A percentile compares a stretch with the other conserved stretches of the same genome.
Evolutionary conservation across 495 filamentous ascomycete species (phyloP).

Genomic region (Entonaema liquescens): DNA sequence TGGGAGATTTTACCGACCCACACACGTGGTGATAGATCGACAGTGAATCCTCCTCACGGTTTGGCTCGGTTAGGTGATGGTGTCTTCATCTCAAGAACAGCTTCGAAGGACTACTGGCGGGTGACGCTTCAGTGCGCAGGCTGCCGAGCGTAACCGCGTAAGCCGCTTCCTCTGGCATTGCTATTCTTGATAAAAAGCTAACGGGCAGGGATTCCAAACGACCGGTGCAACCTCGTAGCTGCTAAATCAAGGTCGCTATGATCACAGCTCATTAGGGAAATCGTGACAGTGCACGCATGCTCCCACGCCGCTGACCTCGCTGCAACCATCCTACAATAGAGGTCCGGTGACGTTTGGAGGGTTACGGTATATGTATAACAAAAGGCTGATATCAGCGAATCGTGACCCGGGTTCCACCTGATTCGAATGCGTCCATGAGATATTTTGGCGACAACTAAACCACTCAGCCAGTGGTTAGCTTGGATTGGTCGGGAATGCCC

Average conservation of each 20-base stretch:
- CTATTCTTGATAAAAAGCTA: conserved; percentile 17
- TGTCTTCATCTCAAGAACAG: conserved; percentile 41
- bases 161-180: conserved; percentile 20
- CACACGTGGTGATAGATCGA: conserved; percentile 45
- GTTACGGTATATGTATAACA: conserved; percentile 43
- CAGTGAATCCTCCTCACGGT: conserved; percentile 33
- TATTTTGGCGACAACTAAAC: conserved; percentile 26
- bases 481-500: conserved; percentile 35
- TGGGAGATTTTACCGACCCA: conserved; percentile 38
- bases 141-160: conserved; percentile 35
- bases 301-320: conserved; percentile 37
- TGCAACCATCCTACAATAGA: conserved; percentile 41
- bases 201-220: conserved; percentile 32
- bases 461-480: conserved; percentile 28
- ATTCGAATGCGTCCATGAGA: conserved; percentile 27
- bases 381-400: conserved; percentile 43
- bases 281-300: conserved; percentile 26
- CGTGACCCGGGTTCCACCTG: conserved; percentile 26
- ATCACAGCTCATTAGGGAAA: conserved; percentile 36
- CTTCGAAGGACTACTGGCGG: conserved; percentile 28
- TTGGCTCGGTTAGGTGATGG: conserved; percentile 40
- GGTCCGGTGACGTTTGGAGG: conserved; percentile 40
- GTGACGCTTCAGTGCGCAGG: conserved; percentile 39
- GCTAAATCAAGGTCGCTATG: conserved; percentile 34
- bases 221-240: conserved; percentile 36